phyloP scores from a whole-genome alignment of 352 stramenopile species.

The Peronosclerospora sorghi region DNA sequence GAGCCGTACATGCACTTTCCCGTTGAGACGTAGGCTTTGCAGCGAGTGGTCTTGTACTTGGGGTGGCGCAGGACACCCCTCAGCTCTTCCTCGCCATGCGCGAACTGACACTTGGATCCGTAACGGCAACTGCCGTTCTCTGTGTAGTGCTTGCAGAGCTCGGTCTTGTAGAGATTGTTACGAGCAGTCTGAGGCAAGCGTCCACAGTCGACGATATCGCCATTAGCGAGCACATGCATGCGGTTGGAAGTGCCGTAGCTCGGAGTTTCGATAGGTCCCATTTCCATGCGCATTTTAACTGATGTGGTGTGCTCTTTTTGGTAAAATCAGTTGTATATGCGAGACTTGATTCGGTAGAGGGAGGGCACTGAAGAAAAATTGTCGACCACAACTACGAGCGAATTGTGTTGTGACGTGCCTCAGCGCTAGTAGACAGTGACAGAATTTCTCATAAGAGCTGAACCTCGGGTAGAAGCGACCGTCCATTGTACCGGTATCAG shows the following conservation, averaged over 20 bases:
- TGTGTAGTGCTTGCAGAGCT: constrained; percentile 85
- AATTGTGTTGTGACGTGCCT: constrained; percentile 28
- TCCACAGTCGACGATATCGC: constrained; percentile 76
- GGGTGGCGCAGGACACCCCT: constrained; percentile 79
- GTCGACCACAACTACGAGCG: constrained; percentile 11
- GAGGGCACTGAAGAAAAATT: constrained; percentile 5
- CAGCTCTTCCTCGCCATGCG: constrained; percentile 77
- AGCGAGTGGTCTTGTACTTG: constrained; percentile 88
- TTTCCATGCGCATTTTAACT: constrained; percentile 6
- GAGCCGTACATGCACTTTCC: constrained; percentile 83
- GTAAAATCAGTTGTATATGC: background rate
- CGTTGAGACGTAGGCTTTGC: constrained; percentile 79
- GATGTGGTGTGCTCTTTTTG: background rate
- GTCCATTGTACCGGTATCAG: constrained; percentile 27
- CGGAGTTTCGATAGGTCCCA: constrained; percentile 18
- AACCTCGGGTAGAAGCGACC: constrained; percentile 25
- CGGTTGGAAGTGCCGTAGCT: constrained; percentile 38
- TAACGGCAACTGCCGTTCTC: constrained; percentile 83
- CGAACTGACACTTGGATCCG: constrained; percentile 84
- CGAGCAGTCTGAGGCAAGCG: constrained; percentile 61
- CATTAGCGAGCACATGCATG: constrained; percentile 78
- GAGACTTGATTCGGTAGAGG: background rate
- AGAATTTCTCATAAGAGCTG: constrained; percentile 27
- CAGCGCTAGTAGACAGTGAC: constrained; percentile 13
- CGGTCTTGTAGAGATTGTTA: constrained; percentile 88